A percentile compares a stretch with the other conserved stretches of the same genome.
These are phyloP conservation scores for Trichoderma guizhouense DNA, from an alignment of 2,329 filamentous ascomycete species.

Conservation along the genomic window DNA sequence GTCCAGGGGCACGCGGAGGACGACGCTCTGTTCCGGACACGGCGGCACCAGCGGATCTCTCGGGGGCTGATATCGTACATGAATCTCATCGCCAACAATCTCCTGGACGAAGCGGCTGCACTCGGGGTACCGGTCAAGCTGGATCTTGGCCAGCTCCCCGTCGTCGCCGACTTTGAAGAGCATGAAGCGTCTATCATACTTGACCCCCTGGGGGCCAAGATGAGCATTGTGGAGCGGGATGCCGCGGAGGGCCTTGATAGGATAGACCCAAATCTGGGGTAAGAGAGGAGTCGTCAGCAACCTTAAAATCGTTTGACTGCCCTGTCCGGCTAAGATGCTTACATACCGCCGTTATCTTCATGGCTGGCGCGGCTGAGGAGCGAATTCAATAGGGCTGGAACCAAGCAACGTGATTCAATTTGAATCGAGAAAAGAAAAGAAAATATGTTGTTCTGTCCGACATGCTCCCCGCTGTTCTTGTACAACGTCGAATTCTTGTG, in stretches of 20 bases:
- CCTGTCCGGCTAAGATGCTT: constrained; percentile 1
- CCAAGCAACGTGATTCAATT: not conserved
- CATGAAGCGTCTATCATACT: constrained; percentile 69
- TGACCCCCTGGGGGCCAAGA: constrained; percentile 61
- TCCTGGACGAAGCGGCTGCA: constrained; percentile 63
- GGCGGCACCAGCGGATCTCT: constrained; percentile 38
- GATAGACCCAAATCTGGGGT: constrained; percentile 61
- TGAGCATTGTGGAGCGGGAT: constrained; percentile 51
- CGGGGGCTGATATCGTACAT: constrained; percentile 43
- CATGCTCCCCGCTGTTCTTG: not conserved
- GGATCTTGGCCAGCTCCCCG: constrained; percentile 52
- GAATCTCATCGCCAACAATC: constrained; percentile 41
- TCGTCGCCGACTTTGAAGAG: constrained; percentile 52
- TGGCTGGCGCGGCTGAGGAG: constrained; percentile 13
- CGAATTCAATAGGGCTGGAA: not conserved
- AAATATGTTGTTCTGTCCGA: not conserved
- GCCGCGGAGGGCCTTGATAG: constrained; percentile 69
- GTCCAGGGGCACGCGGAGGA: constrained; percentile 54
- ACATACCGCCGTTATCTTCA: constrained; percentile 33
- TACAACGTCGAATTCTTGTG: not conserved
- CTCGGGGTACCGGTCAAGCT: constrained; percentile 54
- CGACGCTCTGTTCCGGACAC: constrained; percentile 34
- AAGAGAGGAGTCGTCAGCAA: not conserved
- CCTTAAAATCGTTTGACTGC: not conserved
- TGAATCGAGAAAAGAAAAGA: not conserved